Evolutionary conservation across 179 eudicot species (phyloP), one percentile per base, ranked within the genome.

Genomic region (Spergularia azorica): DNA sequence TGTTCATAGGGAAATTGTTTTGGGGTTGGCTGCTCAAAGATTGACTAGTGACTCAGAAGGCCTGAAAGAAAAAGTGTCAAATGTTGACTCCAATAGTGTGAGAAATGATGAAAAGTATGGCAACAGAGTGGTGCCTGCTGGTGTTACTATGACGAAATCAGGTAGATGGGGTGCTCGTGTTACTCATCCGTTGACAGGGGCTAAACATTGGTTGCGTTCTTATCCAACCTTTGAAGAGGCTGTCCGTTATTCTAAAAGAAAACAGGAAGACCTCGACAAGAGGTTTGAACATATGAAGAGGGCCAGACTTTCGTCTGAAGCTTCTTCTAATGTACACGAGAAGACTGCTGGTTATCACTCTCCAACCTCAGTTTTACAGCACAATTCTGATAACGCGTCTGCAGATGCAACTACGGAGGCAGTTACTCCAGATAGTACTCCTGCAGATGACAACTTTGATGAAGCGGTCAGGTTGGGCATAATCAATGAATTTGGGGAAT

Each of bases 111-210:
- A 51, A 51, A 26, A 39, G 1, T 32, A 61, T 9, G 67, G 20
- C 16, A 58, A 18, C 10, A 15, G 57, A 38, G 79, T 70, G 55
- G 64, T 79, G 26, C 82, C 82, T 2, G 70, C 66, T 65, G 85
- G 82, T 59, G 72, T 83, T 21, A 64, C 54, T 57, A 41, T 48
- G 78, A 50, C 84, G 12, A 83, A 73, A 32, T 58, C 76, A 11
- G 84, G 88, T 36, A 78, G 74, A 55, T 86, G 78, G 80, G 81
- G 81, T 18, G 81, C 77, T 59, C 66, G 68, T 70, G 77, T 78
- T 48, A 66, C 80, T 51, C 26, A 74, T 65, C 81, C 81, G 0
- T 63, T 46, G 16, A 17, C 50, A 0, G 80, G 80, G 26, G 67
- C 51, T 7, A 60, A 58, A 32, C 52, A 72, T 48, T 80, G 81